Base-by-base conservation (phyloP, 331 rosid genomes). In the Acacia pycnantha region DNA sequence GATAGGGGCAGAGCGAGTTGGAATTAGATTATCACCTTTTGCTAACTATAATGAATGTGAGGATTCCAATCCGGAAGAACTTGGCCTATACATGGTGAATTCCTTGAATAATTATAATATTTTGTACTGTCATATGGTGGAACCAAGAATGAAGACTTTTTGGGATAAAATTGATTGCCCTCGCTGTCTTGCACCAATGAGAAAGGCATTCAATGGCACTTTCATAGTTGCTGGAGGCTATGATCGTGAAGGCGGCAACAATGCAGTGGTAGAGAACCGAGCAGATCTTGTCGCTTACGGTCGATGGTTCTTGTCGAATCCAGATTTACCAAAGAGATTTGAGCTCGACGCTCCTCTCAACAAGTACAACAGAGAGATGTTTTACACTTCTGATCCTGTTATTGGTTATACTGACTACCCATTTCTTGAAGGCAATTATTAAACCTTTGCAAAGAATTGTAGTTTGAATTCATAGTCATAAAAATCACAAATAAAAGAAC, bases 321-420 rank as follows among this genome's bases (percentile, higher is more conserved):
- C 97, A n/a, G 97, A 94, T 85, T 88, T 94, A 76, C 95, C 92
- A 0, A 92, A 65, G 85, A 82, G 97, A 86, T 91, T 84, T 69
- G 86, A 84, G 27, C 84, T 91, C 4, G 64, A 82, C 77, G 93
- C 97, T 54, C 89, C 97, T 27, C 86, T 92, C 51, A 92, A 92
- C 76, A 85, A 86, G 84, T 92, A 94, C 80, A 40, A 67, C 0
- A 59, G 91, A 31, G 73, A 81, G 0, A 94, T 97, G 0, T 94
- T 92, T 81, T 91, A 90, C 40, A 9, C 0, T 51, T 19, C 81
- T 33, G 94, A 92, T 77, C 91, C 91, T 0, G 73, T 88, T 59
- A 3, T 90, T 75, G 98, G 97, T 70, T 94, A 92, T 79, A 87
- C 84, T 11, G 94, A 94, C 81, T 94, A 92, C 24, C 91, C 97